Evolutionary conservation across 202 grass and related monocot genomes (phyloP), one percentile per base, ranked within the genome.

Genomic region (Hordeum pubiflorum): DNA sequence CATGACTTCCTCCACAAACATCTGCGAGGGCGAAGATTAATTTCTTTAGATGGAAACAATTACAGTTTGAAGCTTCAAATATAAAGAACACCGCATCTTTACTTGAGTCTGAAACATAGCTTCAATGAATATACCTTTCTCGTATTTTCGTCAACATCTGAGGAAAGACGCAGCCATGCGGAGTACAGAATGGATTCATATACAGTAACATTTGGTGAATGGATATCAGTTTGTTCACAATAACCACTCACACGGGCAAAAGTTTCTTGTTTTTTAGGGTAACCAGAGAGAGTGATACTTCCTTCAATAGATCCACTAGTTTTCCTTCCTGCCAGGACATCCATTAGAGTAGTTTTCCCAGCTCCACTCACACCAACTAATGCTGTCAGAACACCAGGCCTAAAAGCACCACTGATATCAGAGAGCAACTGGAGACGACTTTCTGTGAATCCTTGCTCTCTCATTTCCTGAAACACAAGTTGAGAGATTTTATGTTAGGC

Each of bases 271-370:
- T 82, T 91, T 55, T 97, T 97, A 31, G 94, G 89, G 58, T 85
- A 97, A 66, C 91, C 91, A 2, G 94, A 97, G 79, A 97, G 85
- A 10, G 15, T 85, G 46, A 97, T 90, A 18, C 83, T 81, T 79
- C 94, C 94, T 88, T 93, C 89, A 80, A 88, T 80, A 32, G 67
- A 81, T 62, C 94, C 94, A 56, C 85, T 88, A 23, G 94, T 97
- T 69, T 97, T 97, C 69, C 94, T 89, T 70, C 94, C 94, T 58
- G 94, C 94, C 20, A 97, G 77, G 37, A 97, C 94, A 82, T 97
- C 94, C 94, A 97, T 97, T 63, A 97, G 40, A 61, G 91, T 97
- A 58, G 91, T 97, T 83, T 97, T 97, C 59, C 94, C 94, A 39
- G 91, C 94, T 72, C 94, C 94, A 81, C 94, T 97, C 27, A 93